Evolutionary conservation across 2,329 filamentous ascomycete genomes (phyloP), one percentile per base, ranked within the genome.

Genomic region (Cladosporium sp.): DNA sequence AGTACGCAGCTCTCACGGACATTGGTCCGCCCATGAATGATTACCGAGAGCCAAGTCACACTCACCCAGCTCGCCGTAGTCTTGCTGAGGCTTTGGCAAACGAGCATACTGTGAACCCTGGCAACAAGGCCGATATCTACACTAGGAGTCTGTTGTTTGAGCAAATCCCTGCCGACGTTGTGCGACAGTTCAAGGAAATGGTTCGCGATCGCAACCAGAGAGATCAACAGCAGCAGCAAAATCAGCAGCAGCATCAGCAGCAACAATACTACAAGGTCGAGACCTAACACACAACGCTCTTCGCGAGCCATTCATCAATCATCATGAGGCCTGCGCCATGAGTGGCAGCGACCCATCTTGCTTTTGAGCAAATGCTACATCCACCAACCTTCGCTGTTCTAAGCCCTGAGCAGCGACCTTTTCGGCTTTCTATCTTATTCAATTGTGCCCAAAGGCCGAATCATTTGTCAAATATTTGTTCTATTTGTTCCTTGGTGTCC

Each of bases 111-210:
- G 67, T 63, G 64, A 58, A 28, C n/a, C 11, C 57, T 14, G 86
- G 84, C 74, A 86, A 86, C 60, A 90, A 89, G 57, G 91, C 93
- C 65, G 93, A 97, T 73, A 91, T 97, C 49, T 97, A 97, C 81
- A 96, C 93, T 36, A 87, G 94, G 65, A 96, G 92, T 68, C 85
- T 98, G 67, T 88, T 98, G 65, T 97, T 92, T 92, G 93, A 97
- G 75, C 91, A 93, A 79, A 93, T 98, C 72, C 93, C 95, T 16
- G 86, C 88, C 72, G 93, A 98, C 70, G 93, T 98, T 58, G 92
- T 99, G 63, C 88, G 89, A 72, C 92, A 94, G 77, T 98, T 98
- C 82, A 91, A 91, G 73, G 91, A 92, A 79, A 93, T 96, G 86
- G 91, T 97, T 72, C 88, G 90, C 69, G 91, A 95, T 53, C 70